These are phyloP conservation scores for Paecilomyces sp. DNA, from an alignment of 2,329 filamentous ascomycete genomes.

Conservation along the genomic window DNA sequence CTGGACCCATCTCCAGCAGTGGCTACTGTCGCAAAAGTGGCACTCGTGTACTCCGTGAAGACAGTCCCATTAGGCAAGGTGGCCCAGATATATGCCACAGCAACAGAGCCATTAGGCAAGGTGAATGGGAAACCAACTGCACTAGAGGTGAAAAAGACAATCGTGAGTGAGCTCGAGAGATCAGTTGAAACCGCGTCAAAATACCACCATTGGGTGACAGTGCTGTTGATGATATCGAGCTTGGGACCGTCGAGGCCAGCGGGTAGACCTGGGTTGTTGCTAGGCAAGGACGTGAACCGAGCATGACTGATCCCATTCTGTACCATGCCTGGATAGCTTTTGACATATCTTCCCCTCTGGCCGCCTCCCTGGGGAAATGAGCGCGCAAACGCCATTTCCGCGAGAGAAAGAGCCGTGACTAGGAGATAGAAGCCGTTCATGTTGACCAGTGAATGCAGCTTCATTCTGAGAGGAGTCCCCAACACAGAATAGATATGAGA, in stretches of 20 bases:
- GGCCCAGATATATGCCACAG: slow-evolving; percentile 19
- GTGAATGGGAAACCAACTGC: slow-evolving; percentile 31
- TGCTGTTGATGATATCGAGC: slow-evolving; percentile 16
- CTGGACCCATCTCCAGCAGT: slow-evolving; percentile 4
- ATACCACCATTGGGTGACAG: slow-evolving; percentile 35
- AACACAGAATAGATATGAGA: background rate
- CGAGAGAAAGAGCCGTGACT: background rate
- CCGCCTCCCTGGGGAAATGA: background rate
- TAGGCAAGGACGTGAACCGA: background rate
- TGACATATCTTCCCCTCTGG: background rate
- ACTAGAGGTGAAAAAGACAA: slow-evolving; percentile 26
- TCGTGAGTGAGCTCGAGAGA: slow-evolving; percentile 16
- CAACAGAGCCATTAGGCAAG: slow-evolving; percentile 7
- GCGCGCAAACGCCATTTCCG: background rate
- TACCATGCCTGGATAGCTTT: background rate
- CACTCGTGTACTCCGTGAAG: slow-evolving; percentile 1
- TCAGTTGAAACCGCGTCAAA: slow-evolving; percentile 28
- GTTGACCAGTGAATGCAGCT: background rate
- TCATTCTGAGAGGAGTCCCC: background rate
- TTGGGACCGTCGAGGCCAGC: slow-evolving; percentile 19
- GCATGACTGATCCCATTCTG: background rate
- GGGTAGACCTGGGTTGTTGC: background rate
- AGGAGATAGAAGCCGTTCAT: background rate
- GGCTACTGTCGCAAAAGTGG: slow-evolving; percentile 5
- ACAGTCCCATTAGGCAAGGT: slow-evolving; percentile 16